Evolutionary conservation across 768 basidiomycete species (phyloP), one percentile per base, ranked within the genome.

Genomic region (Panaeolus cyanescens): DNA sequence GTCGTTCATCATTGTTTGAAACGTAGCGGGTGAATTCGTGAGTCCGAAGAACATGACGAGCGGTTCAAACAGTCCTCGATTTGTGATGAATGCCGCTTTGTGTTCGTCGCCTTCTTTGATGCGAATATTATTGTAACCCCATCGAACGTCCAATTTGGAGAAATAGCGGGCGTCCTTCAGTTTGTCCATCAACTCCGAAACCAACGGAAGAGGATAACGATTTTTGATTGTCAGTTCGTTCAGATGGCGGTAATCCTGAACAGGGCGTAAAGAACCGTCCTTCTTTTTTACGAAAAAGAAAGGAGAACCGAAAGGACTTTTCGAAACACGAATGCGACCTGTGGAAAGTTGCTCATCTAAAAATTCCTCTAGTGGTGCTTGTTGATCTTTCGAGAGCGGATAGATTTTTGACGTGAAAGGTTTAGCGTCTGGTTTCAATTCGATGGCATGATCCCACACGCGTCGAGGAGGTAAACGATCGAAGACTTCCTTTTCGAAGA

Each of bases 21-120:
- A 63, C 0, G 62, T 65, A 2, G 66, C 64, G 4, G 62, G 64
- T 0, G 56, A 58, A 10, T 67, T 64, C 20, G 39, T 45, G 12
- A 67, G 34, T 55, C 63, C 58, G 32, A 65, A 56, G 32, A 62
- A 39, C 32, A 54, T 40, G 4, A 61, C 42, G 17, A 40, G 56
- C 1, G 59, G 54, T 60, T 54, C 59, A 57, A 74, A 82, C 0
- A 75, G 65, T 4, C 80, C 79, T 25, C 64, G 65, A 9, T 74
- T 70, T 0, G 74, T 78, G 1, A 50, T 59, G 67, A 84, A 83
- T 0, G 79, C 77, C 0, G 77, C 80, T 62, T 82, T 82, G 72
- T 74, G 76, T 65, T 79, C 70, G 58, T 82, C 73, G 2, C 78
- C 79, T 45, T 75, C 68, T 13, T 70, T 72, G 37, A 82, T 74